Conservation (phyloP, 768 basidiomycete species). For the Rhodotorula diobovata region DNA sequence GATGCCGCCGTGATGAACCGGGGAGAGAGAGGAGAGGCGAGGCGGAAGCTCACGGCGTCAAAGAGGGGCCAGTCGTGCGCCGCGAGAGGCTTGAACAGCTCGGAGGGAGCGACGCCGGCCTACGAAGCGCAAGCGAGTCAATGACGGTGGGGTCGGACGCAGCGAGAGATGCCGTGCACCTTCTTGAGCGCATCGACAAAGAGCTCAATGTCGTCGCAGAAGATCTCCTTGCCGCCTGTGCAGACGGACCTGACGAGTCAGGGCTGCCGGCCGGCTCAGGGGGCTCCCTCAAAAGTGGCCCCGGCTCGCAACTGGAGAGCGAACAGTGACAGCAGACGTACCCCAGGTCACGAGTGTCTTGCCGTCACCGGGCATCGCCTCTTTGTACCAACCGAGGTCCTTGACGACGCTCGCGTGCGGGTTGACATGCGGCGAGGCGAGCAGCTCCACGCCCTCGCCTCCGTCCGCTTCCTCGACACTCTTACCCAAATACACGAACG, state of each 20-base stretch:
- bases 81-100: constrained; percentile 13
- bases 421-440: constrained; percentile 32
- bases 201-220: constrained; percentile 24
- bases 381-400: constrained; percentile 24
- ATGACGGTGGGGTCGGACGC: too few relatives aligned
- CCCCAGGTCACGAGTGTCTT: constrained; percentile 32
- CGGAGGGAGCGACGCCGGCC: constrained; percentile 3
- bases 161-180: neutral
- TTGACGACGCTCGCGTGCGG: constrained; percentile 22
- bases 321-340: neutral
- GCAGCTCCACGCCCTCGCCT: constrained; percentile 12
- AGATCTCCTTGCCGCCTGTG: constrained; percentile 32
- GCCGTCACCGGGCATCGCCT: constrained; percentile 16
- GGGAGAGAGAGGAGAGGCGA: neutral
- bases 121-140: neutral
- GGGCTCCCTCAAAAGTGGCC: too few relatives aligned
- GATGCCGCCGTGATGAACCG: neutral
- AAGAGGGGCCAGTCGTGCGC: constrained; percentile 15
- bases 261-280: too few relatives aligned
- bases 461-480: neutral
- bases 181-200: neutral
- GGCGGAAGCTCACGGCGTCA: neutral
- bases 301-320: too few relatives aligned
- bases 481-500: neutral
- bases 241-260: too few relatives aligned